A percentile compares a stretch with the other conserved stretches of the same genome.
Evolutionary conservation across 129 eudicot genomes (phyloP).

Genomic region (Ambrosia artemisiifolia): DNA sequence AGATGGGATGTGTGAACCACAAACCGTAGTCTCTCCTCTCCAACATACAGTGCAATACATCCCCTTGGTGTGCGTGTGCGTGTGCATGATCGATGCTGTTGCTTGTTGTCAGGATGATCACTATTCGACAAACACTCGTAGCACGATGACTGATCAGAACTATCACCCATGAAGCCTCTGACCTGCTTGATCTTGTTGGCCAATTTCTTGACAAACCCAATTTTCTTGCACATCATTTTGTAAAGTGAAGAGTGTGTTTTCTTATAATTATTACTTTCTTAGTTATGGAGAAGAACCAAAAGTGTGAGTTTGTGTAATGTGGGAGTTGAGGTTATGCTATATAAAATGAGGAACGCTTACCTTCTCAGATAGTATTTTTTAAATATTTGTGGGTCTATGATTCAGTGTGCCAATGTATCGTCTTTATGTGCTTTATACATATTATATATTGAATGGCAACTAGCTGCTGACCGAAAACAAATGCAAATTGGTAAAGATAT

Average conservation of each 20-base stretch:
- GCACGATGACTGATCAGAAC: slow-evolving; percentile 6
- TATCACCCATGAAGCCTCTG: slow-evolving; percentile 6
- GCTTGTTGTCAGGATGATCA: slow-evolving; percentile 22
- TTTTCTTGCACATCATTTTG: slow-evolving; percentile 63
- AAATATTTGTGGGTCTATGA: slow-evolving; percentile 14
- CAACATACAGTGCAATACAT: slow-evolving; percentile 67
- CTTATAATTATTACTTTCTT: not conserved
- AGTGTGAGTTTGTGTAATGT: slow-evolving; percentile 7
- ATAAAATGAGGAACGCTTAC: slow-evolving; percentile 16
- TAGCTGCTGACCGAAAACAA: slow-evolving; percentile 19
- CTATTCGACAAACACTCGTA: slow-evolving; percentile 27
- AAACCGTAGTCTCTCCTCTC: slow-evolving; percentile 68
- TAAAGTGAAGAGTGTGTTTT: slow-evolving; percentile 13
- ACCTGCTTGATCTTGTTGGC: slow-evolving; percentile 55
- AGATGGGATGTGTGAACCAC: slow-evolving; percentile 71
- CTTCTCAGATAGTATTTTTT: not conserved
- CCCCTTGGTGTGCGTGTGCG: slow-evolving; percentile 56
- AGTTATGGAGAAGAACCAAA: slow-evolving; percentile 12
- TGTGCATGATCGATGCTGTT: slow-evolving; percentile 3
- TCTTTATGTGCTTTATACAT: slow-evolving; percentile 28
- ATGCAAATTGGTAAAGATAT: slow-evolving; percentile 16
- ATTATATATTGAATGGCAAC: slow-evolving; percentile 24
- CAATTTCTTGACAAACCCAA: slow-evolving; percentile 57
- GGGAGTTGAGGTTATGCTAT: slow-evolving; percentile 12
- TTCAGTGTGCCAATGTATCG: slow-evolving; percentile 25